Evolutionary conservation across 257 asterid species (phyloP), one percentile per base, ranked within the genome.

Genomic region (Primulina eburnea): DNA sequence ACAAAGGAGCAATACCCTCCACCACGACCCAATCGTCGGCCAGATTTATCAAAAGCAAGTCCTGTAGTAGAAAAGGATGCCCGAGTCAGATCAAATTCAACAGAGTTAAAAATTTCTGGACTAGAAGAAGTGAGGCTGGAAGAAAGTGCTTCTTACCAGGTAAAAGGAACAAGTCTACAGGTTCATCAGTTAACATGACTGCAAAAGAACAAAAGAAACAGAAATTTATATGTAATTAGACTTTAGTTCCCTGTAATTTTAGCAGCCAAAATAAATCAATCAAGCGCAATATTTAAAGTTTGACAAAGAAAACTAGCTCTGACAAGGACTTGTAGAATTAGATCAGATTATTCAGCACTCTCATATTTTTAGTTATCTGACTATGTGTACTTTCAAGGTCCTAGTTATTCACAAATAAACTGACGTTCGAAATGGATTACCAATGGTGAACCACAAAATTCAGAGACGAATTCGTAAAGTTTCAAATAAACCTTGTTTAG

Each of bases 21-120:
- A 72, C 99, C 97, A 30, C 97, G 96, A 69, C 99, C 96, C 78
- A 94, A 77, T 24, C 99, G 97, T 79, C 96, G 81, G 62, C 99
- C 97, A 65, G 89, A 74, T 85, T 82, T 91, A 74, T 94, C 99
- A 70, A 94, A 91, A 77, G 95, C 99, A 62, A 94, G 95, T 73
- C 99, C 99, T 94, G 79, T 62, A 52, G 28, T 0, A 17, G 29
- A 21, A 26, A 43, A 60, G 53, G 21, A 53, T 66, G 21, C 67
- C 3, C 16, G 10, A 60, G 10, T 26, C n/a, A 29, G 65, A 47
- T 60, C 67, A 21, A 64, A 61, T 53, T 17, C 60, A 58, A 35
- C 38, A 17, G 24, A 74, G 70, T 73, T 43, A 28, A 55, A 66
- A 62, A 58, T 18, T 71, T 50, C 33, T 71, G 34, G 65, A n/a